These are phyloP conservation scores for Cladobotryum protrusum DNA, from an alignment of 2,329 filamentous ascomycete species.

Conservation along the genomic window DNA sequence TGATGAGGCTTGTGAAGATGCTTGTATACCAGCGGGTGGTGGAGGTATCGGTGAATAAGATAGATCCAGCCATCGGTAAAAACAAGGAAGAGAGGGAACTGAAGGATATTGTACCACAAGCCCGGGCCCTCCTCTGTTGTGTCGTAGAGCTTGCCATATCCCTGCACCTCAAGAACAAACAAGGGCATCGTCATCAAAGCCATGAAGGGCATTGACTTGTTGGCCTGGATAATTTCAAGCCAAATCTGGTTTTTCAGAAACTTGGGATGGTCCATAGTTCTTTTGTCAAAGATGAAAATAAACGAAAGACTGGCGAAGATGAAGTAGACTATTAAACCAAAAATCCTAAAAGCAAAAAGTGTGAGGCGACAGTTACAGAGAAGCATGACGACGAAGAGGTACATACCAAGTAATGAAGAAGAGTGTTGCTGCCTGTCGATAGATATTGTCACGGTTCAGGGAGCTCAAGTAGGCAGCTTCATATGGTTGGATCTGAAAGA, in stretches of 20 bases:
- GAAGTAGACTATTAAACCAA: constrained; percentile 80
- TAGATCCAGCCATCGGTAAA: constrained; percentile 92
- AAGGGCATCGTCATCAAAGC: constrained; percentile 72
- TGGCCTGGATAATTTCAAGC: constrained; percentile 78
- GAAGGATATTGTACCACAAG: constrained; percentile 67
- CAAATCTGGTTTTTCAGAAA: constrained; percentile 91
- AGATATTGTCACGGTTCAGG: constrained; percentile 70
- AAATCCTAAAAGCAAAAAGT: constrained; percentile 54
- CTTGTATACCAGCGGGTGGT: constrained; percentile 75
- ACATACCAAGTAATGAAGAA: constrained; percentile 80
- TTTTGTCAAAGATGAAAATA: constrained; percentile 84
- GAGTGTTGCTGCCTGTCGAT: constrained; percentile 67
- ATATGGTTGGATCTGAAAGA: constrained; percentile 63
- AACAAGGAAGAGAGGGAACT: constrained; percentile 81
- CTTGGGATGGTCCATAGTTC: constrained; percentile 81
- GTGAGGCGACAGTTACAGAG: not conserved
- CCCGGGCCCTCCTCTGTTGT: constrained; percentile 68
- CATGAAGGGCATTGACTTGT: constrained; percentile 73
- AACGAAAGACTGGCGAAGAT: constrained; percentile 78
- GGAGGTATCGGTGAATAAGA: constrained; percentile 81
- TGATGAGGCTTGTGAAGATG: constrained; percentile 92
- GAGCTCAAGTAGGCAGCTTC: constrained; percentile 73
- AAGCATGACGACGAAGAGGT: not conserved
- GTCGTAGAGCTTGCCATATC: constrained; percentile 84
- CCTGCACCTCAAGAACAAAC: constrained; percentile 77